Conservation (phyloP, 495 filamentous ascomycete genomes). For the Lasiosphaeria hispida region DNA sequence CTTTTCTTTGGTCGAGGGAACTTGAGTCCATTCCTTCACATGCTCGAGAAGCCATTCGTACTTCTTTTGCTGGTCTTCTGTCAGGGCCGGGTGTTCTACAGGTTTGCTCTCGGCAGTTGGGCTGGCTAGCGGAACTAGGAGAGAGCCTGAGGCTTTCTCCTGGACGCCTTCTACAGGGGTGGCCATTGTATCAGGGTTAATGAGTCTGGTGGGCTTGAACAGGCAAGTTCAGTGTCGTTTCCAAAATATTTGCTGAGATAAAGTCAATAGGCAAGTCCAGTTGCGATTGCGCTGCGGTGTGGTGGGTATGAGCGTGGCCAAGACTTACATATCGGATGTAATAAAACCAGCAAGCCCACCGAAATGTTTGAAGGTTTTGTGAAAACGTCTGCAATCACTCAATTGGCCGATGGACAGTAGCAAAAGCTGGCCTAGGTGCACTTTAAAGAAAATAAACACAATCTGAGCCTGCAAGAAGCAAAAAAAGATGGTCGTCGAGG, state of each 20-base stretch:
- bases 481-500: too few species aligned
- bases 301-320: too few species aligned
- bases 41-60: slow-evolving; percentile 70
- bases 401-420: too few species aligned
- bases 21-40: slow-evolving; percentile 66
- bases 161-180: slow-evolving; percentile 33
- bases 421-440: too few species aligned
- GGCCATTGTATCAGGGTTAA: slow-evolving; percentile 28
- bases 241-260: neutral
- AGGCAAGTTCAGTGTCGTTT: neutral
- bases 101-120: slow-evolving; percentile 59
- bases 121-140: slow-evolving; percentile 67
- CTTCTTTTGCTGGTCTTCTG: slow-evolving; percentile 75
- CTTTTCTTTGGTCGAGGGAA: slow-evolving; percentile 63
- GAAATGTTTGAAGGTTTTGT: too few species aligned
- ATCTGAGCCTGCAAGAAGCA: neutral
- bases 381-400: too few species aligned
- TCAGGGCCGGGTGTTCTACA: slow-evolving; percentile 53
- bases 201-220: neutral
- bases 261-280: too few species aligned
- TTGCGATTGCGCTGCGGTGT: too few species aligned
- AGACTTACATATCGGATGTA: too few species aligned
- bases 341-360: too few species aligned
- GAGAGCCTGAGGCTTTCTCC: slow-evolving; percentile 44
- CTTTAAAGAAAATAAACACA: neutral